These are phyloP conservation scores for Elasticomyces elasticus DNA, from an alignment of 495 filamentous ascomycete genomes.

Conservation along the genomic window DNA sequence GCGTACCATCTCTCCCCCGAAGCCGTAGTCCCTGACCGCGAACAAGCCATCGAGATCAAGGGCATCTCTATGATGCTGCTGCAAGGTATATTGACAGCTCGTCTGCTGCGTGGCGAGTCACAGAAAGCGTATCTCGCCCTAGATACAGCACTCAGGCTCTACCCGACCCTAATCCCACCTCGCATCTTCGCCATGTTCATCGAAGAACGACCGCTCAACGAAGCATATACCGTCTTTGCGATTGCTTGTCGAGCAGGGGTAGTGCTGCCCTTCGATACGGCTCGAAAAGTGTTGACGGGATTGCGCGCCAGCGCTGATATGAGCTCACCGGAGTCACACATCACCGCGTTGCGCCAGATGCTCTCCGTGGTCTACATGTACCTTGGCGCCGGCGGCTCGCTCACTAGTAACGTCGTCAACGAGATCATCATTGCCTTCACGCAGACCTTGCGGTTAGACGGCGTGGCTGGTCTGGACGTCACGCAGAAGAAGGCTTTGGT, in stretches of 20 bases:
- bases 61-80: slow-evolving; percentile 34
- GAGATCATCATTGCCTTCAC: slow-evolving; percentile 12
- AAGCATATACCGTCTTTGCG: slow-evolving; percentile 38
- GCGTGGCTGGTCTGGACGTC: background rate
- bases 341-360: slow-evolving; percentile 2
- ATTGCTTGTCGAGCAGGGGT: slow-evolving; percentile 38
- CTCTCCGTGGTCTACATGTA: slow-evolving; percentile 12
- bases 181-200: slow-evolving; percentile 39
- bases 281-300: slow-evolving; percentile 15
- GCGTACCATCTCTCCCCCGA: slow-evolving; percentile 35
- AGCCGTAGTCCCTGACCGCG: slow-evolving; percentile 29
- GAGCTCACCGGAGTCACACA: background rate
- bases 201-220: slow-evolving; percentile 35
- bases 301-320: slow-evolving; percentile 9
- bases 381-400: slow-evolving; percentile 3
- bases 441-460: slow-evolving; percentile 1
- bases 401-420: slow-evolving; percentile 18
- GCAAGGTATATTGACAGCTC: slow-evolving; percentile 41
- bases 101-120: slow-evolving; percentile 37
- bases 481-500: slow-evolving; percentile 5
- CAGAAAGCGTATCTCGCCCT: slow-evolving; percentile 38
- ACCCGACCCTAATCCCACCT: slow-evolving; percentile 32
- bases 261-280: slow-evolving; percentile 16
- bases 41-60: slow-evolving; percentile 20
- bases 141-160: slow-evolving; percentile 38